phyloP scores from a whole-genome alignment of 2,329 filamentous ascomycete genomes.

The Salinomyces thailandicus region DNA sequence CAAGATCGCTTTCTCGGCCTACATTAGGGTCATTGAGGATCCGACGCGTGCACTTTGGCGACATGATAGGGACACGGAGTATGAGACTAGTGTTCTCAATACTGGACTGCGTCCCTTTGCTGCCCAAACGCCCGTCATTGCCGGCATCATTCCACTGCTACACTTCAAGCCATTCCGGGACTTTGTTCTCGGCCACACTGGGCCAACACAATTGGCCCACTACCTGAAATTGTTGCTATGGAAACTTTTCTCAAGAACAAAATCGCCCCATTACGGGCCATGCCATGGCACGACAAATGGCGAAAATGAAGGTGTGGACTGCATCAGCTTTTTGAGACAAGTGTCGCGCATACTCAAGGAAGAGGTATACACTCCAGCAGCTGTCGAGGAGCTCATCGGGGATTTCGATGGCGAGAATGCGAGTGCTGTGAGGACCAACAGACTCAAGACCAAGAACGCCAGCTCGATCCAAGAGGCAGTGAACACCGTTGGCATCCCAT shows the following conservation, averaged over 20 bases:
- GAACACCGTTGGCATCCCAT: constrained; percentile 17
- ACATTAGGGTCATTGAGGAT: constrained; percentile 51
- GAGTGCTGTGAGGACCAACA: constrained; percentile 14
- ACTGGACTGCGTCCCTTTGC: constrained; percentile 45
- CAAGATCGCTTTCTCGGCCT: constrained; percentile 51
- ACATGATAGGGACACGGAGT: constrained; percentile 27
- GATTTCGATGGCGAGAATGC: constrained; percentile 10
- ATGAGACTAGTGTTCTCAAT: constrained; percentile 37
- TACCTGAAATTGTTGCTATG: constrained; percentile 16
- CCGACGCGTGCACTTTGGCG: constrained; percentile 52
- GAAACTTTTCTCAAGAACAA: constrained; percentile 20
- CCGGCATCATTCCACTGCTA: constrained; percentile 48
- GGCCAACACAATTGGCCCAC: not conserved
- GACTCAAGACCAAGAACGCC: constrained; percentile 21
- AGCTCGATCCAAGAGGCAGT: constrained; percentile 34
- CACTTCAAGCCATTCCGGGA: constrained; percentile 50
- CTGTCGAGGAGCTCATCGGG: constrained; percentile 17
- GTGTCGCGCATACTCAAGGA: constrained; percentile 8
- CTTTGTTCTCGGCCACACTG: constrained; percentile 35
- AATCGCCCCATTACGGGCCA: constrained; percentile 12
- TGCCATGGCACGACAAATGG: not conserved
- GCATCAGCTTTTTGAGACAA: constrained; percentile 15
- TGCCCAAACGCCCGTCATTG: constrained; percentile 25
- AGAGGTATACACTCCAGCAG: constrained; percentile 7
- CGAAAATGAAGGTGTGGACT: constrained; percentile 10